Conservation (phyloP, 331 rosid genomes). For the Acacia pycnantha region DNA sequence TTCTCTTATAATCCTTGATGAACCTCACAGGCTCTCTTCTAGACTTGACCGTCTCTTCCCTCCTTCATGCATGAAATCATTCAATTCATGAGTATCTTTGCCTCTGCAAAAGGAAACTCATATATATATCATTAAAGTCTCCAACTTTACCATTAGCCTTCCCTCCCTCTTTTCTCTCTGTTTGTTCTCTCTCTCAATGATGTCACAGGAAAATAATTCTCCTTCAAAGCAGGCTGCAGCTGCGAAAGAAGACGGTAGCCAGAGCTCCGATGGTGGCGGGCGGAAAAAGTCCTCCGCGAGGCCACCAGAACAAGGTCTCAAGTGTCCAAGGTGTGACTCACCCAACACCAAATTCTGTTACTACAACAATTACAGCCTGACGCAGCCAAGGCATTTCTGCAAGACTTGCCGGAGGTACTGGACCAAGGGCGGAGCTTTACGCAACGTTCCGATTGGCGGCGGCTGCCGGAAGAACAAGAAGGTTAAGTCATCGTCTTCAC, state of each 20-base stretch:
- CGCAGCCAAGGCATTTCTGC: constrained; percentile 96
- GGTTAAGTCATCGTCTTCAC: constrained; percentile 45
- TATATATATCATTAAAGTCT: not conserved
- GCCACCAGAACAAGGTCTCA: constrained; percentile 48
- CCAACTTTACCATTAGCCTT: not conserved
- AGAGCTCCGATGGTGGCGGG: constrained; percentile 34
- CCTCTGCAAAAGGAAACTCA: constrained; percentile 63
- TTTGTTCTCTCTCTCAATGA: constrained; percentile 17
- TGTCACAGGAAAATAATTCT: constrained; percentile 43
- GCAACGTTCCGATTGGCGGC: constrained; percentile 94
- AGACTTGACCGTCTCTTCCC: constrained; percentile 38
- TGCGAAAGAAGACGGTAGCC: constrained; percentile 35
- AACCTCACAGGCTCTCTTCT: constrained; percentile 68
- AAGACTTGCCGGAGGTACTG: constrained; percentile 94
- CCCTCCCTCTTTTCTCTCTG: not conserved
- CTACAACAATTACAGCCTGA: constrained; percentile 96
- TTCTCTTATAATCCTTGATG: constrained; percentile 53
- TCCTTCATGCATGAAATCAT: constrained; percentile 73
- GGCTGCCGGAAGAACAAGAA: constrained; percentile 93
- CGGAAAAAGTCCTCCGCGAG: constrained; percentile 43
- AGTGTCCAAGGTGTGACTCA: constrained; percentile 92
- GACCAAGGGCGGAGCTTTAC: constrained; percentile 93
- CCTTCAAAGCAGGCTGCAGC: not conserved
- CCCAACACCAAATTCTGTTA: constrained; percentile 97
- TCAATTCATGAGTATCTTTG: constrained; percentile 53